phyloP scores from a whole-genome alignment of 306 rosid species.

The Sesbania bispinosa region DNA sequence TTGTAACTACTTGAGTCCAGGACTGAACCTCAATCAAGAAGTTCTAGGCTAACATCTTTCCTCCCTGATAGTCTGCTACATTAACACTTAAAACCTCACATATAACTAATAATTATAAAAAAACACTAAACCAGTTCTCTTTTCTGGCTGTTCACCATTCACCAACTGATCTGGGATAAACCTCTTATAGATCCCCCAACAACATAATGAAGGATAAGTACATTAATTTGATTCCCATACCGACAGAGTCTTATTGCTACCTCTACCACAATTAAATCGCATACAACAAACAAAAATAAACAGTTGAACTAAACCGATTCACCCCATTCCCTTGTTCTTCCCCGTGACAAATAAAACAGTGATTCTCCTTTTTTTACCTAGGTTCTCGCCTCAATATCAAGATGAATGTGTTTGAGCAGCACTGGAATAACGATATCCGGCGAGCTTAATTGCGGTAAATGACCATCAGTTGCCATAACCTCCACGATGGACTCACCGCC shows the following conservation, averaged over 20 bases:
- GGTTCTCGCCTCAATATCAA: constrained; percentile 36
- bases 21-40: too few species aligned
- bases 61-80: too few species aligned
- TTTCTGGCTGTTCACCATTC: too few species aligned
- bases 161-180: too few species aligned
- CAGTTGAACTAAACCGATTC: neutral
- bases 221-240: neutral
- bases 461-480: constrained; percentile 75
- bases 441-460: constrained; percentile 83
- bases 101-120: too few species aligned
- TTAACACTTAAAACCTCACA: too few species aligned
- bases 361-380: neutral
- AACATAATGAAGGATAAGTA: neutral
- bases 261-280: neutral
- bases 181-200: too few species aligned
- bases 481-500: constrained; percentile 69
- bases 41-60: too few species aligned
- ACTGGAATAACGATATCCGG: constrained; percentile 73
- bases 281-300: neutral
- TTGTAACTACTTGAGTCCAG: too few species aligned
- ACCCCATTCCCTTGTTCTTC: neutral
- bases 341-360: neutral
- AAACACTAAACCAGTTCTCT: too few species aligned
- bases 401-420: constrained; percentile 61
- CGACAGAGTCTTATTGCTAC: neutral